Base-by-base conservation (phyloP, 179 eudicot genomes). In the Spergularia azorica region DNA sequence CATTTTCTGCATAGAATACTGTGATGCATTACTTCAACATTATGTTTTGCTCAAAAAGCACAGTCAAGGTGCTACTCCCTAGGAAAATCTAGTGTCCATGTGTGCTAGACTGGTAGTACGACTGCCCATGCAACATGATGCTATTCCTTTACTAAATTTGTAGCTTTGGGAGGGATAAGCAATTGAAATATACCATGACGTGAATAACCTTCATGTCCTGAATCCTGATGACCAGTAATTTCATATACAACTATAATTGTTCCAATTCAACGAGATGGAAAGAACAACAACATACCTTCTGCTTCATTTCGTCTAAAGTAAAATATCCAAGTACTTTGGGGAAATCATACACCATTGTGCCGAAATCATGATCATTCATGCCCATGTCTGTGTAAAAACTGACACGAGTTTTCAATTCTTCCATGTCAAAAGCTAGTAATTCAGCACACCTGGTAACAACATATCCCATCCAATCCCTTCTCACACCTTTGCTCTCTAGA, bases 311-410 rank as follows among this genome's bases (percentile, higher is more conserved):
- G 58, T 95, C 98, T 71, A 93, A 80, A 21, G 87, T 76, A 76
- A 84, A 86, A 83, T 70, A 93, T 32, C 98, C 98, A 63, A 95
- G 89, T 70, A 90, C 97, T 81, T 86, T 89, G 64, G 98, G 97
- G 76, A 76, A 95, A 79, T 95, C 97, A 74, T 87, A 93, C 59
- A 95, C 92, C 98, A 95, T 95, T 6, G 98, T 95, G 57, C 98
- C 98, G 81, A 95, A 95, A 80, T 95, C 98, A 72, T 91, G 86
- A 74, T 83, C 87, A 66, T 84, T 86, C 91, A 95, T 91, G 43
- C 97, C 97, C 98, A 95, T 90, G 81, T 90, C 88, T 78, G 83
- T 83, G 86, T 88, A 95, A 76, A 91, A 95, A 7, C 82, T 73
- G 26, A 86, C 90, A 0, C 92, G 95, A 56, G 81, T 79, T 80